Evolutionary conservation across 768 basidiomycete species (phyloP).

Genomic region (Xerocomellus amylosporus): DNA sequence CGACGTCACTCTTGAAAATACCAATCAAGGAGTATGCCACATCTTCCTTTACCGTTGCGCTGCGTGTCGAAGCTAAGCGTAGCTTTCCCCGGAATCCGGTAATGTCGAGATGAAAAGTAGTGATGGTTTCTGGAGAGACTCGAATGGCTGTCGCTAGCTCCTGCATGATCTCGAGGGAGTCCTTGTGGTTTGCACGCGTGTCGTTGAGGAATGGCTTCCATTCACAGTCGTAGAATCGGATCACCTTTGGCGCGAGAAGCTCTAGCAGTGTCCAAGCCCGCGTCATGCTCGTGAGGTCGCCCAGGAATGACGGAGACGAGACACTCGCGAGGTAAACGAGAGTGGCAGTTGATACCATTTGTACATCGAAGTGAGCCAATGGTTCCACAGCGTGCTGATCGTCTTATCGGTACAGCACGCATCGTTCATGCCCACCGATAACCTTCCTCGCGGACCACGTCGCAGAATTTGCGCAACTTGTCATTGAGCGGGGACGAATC

Average conservation of each 20-base stretch:
- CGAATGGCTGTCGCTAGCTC: conserved; percentile 5
- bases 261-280: conserved; percentile 19
- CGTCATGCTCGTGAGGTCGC: conserved; percentile 1
- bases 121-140: neutral
- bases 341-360: conserved; percentile 10
- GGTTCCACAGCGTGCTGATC: conserved; percentile 1
- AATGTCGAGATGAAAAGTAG: neutral
- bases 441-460: neutral
- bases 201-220: conserved; percentile 14
- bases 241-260: conserved; percentile 8
- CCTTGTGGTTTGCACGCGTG: conserved; percentile 5
- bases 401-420: conserved; percentile 14
- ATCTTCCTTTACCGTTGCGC: conserved; percentile 1
- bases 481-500: neutral
- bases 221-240: conserved; percentile 8
- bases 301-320: neutral
- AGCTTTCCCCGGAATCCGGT: conserved; percentile 4
- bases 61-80: conserved; percentile 8
- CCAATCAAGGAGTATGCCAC: conserved; percentile 13
- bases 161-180: neutral
- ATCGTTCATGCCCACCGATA: conserved; percentile 17
- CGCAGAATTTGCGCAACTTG: conserved; percentile 11
- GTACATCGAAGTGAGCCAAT: conserved; percentile 14
- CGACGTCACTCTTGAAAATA: conserved; percentile 8
- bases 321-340: neutral